These are phyloP conservation scores for Mortierella sp. DNA, from an alignment of 371 early-diverging fungal species.

Conservation along the genomic window DNA sequence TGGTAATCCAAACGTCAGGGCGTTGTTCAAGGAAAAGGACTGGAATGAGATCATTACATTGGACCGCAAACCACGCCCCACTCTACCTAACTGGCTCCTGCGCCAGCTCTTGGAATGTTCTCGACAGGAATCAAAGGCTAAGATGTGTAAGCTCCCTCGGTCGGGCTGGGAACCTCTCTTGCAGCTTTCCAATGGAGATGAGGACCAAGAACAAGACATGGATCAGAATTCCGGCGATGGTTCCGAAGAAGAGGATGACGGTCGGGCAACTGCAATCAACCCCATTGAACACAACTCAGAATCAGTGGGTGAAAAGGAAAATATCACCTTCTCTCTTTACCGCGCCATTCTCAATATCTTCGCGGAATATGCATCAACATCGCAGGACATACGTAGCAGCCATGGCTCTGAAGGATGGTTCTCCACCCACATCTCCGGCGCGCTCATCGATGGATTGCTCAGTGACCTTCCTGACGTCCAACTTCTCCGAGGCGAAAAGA, in stretches of 20 bases:
- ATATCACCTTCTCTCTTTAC: background rate
- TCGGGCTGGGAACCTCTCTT: background rate
- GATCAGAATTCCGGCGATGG: background rate
- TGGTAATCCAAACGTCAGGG: background rate
- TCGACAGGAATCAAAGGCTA: background rate
- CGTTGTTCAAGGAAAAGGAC: background rate
- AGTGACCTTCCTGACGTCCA: background rate
- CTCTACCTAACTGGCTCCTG: background rate
- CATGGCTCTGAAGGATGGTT: background rate
- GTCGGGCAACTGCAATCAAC: too few species aligned
- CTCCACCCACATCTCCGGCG: background rate
- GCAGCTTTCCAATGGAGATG: background rate
- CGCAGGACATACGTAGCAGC: background rate
- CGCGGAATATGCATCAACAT: background rate
- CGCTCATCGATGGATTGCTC: slow-evolving; percentile 3
- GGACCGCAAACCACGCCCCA: background rate
- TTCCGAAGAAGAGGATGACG: too few species aligned
- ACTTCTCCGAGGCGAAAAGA: slow-evolving; percentile 1
- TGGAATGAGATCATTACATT: background rate
- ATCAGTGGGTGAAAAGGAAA: background rate
- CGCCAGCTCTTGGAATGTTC: background rate
- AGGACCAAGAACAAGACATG: background rate
- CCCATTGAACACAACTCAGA: too few species aligned
- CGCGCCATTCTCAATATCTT: background rate
- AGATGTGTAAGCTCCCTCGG: background rate